These are phyloP conservation scores for Schizosaccharomyces japonicus DNA, from an alignment of 805 yeast genomes.

Conservation along the genomic window DNA sequence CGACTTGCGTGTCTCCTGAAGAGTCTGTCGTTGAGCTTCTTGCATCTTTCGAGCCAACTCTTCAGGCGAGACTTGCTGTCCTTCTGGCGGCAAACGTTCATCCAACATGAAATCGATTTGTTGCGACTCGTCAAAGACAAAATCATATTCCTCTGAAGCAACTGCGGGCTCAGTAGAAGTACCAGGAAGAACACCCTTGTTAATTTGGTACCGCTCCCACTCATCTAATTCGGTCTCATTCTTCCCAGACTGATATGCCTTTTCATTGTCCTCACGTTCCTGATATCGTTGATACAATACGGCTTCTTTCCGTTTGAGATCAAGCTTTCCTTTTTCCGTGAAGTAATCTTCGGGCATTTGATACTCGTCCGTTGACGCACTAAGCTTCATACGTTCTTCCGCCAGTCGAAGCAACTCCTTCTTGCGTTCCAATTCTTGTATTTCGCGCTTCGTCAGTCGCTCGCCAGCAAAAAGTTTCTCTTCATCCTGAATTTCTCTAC, in stretches of 20 bases:
- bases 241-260: conserved; percentile 3
- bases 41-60: conserved; percentile 14
- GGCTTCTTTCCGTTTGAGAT: conserved; percentile 29
- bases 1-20: conserved; percentile 25
- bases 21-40: conserved; percentile 6
- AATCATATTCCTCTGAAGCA: conserved; percentile 29
- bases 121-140: conserved; percentile 48
- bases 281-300: conserved; percentile 22
- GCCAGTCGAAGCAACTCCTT: conserved; percentile 26
- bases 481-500: conserved; percentile 25
- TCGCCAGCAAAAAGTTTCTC: conserved; percentile 24
- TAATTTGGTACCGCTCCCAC: conserved; percentile 34
- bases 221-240: conserved; percentile 13
- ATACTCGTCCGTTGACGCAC: conserved; percentile 20
- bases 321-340: conserved; percentile 29
- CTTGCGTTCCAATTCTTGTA: conserved; percentile 28
- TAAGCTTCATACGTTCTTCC: conserved; percentile 19
- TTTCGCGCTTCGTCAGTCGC: conserved; percentile 25
- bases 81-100: conserved; percentile 12
- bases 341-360: conserved; percentile 33
- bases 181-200: conserved; percentile 15
- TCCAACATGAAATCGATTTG: conserved; percentile 32
- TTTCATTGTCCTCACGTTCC: neutral
- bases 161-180: conserved; percentile 14
- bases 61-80: conserved; percentile 19